A percentile compares a stretch with the other conserved stretches of the same genome.
These are phyloP conservation scores for Fusarium pseudonygamai DNA, from an alignment of 2,329 filamentous ascomycete genomes.

Conservation along the genomic window DNA sequence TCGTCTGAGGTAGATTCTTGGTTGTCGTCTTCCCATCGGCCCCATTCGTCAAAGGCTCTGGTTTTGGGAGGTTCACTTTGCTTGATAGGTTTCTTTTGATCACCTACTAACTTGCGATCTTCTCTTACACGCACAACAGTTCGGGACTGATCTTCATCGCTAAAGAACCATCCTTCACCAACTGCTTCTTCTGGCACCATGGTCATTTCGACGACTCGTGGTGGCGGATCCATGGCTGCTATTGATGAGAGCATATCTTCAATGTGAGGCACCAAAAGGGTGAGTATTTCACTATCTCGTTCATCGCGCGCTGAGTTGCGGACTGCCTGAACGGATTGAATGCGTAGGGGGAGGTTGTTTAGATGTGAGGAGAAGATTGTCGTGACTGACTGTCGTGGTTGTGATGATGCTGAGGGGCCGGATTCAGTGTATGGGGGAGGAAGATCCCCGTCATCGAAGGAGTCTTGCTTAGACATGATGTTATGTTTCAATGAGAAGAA, in stretches of 20 bases:
- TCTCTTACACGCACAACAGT: constrained; percentile 46
- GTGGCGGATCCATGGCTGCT: constrained; percentile 45
- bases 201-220: constrained; percentile 53
- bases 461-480: constrained; percentile 28
- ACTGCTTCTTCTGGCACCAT: constrained; percentile 57
- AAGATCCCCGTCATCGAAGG: constrained; percentile 32
- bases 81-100: constrained; percentile 6
- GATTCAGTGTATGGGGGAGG: constrained; percentile 40
- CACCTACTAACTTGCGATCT: constrained; percentile 20
- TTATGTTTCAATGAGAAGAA: background rate
- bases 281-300: constrained; percentile 52
- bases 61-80: background rate
- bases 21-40: constrained; percentile 50
- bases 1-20: background rate
- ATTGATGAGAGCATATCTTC: constrained; percentile 54
- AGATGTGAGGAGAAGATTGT: constrained; percentile 51
- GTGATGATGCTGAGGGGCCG: constrained; percentile 11
- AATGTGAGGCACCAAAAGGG: constrained; percentile 53
- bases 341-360: constrained; percentile 48
- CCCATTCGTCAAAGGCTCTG: constrained; percentile 57
- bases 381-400: constrained; percentile 26
- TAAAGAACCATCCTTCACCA: constrained; percentile 48
- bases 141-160: constrained; percentile 46
- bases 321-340: constrained; percentile 48
- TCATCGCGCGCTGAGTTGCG: constrained; percentile 48